phyloP scores from a whole-genome alignment of 306 rosid genomes.

The Sechiopsis laciniata region DNA sequence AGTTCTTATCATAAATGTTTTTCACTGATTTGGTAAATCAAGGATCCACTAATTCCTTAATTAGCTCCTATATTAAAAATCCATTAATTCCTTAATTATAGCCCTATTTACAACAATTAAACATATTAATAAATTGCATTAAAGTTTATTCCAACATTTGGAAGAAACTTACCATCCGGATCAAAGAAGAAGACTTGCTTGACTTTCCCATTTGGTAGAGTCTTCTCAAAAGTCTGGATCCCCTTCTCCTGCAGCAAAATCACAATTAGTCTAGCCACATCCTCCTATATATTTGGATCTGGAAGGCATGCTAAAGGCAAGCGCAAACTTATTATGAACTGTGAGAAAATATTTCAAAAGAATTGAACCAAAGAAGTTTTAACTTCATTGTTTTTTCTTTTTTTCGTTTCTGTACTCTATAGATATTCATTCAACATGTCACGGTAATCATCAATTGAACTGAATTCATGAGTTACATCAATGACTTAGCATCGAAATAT shows the following conservation, averaged over 20 bases:
- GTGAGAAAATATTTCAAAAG: not conserved
- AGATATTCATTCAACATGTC: not conserved
- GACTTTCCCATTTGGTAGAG: constrained; percentile 51
- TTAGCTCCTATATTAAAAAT: too few species aligned
- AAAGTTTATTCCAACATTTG: too few species aligned
- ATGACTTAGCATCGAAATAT: not conserved
- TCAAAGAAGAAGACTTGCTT: constrained; percentile 85
- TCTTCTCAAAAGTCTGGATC: constrained; percentile 46
- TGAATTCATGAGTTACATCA: not conserved
- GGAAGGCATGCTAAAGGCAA: not conserved
- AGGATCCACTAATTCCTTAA: too few species aligned
- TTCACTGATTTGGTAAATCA: too few species aligned
- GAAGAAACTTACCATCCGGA: constrained; percentile 60
- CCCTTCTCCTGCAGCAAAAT: constrained; percentile 62
- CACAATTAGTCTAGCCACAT: not conserved
- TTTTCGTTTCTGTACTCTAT: not conserved
- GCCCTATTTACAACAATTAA: too few species aligned
- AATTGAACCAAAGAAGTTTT: not conserved
- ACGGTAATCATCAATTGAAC: not conserved
- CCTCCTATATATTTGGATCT: not conserved
- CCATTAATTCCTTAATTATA: too few species aligned
- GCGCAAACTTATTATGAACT: not conserved
- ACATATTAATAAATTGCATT: too few species aligned
- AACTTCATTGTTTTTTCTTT: not conserved
- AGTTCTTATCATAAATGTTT: too few species aligned